phyloP scores from a whole-genome alignment of 495 filamentous ascomycete species.

The Penicillium fimorum region DNA sequence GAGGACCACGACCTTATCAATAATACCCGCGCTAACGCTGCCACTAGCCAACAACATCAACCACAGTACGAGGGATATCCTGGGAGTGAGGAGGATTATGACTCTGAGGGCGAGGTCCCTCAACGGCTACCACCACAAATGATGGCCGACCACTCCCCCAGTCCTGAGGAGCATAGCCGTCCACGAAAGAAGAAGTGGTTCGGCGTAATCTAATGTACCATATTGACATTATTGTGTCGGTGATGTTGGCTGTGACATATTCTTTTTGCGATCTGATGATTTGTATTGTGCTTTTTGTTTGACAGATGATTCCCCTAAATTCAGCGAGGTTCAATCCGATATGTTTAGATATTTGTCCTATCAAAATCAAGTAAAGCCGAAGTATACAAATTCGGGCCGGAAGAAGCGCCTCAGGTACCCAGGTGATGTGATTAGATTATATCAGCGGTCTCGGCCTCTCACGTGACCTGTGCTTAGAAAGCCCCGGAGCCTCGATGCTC shows the following conservation, averaged over 20 bases:
- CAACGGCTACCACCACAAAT: constrained; percentile 21
- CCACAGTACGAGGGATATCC: constrained; percentile 27
- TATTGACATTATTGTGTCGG: constrained; percentile 16
- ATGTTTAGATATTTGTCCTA: not conserved
- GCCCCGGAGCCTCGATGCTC: constrained; percentile 26
- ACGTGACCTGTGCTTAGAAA: constrained; percentile 32
- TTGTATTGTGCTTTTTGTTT: not conserved
- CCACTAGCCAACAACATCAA: constrained; percentile 12
- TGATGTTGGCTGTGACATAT: constrained; percentile 2
- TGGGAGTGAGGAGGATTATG: constrained; percentile 27
- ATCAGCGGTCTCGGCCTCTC: constrained; percentile 24
- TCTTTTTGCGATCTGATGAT: constrained; percentile 12
- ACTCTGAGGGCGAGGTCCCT: constrained; percentile 20
- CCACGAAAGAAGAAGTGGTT: constrained; percentile 44
- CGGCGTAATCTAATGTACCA: constrained; percentile 32
- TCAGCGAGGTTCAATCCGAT: not conserved
- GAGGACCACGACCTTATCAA: constrained; percentile 31
- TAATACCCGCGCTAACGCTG: constrained; percentile 30
- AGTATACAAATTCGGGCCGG: not conserved
- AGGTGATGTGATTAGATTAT: constrained; percentile 17
- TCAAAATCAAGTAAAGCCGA: not conserved
- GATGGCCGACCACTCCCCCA: constrained; percentile 14
- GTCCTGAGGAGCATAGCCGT: constrained; percentile 14
- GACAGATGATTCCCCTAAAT: constrained; percentile 5
- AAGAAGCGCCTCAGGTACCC: not conserved